These are phyloP conservation scores for Aspergillus conjunctus DNA, from an alignment of 495 filamentous ascomycete species.

Conservation along the genomic window DNA sequence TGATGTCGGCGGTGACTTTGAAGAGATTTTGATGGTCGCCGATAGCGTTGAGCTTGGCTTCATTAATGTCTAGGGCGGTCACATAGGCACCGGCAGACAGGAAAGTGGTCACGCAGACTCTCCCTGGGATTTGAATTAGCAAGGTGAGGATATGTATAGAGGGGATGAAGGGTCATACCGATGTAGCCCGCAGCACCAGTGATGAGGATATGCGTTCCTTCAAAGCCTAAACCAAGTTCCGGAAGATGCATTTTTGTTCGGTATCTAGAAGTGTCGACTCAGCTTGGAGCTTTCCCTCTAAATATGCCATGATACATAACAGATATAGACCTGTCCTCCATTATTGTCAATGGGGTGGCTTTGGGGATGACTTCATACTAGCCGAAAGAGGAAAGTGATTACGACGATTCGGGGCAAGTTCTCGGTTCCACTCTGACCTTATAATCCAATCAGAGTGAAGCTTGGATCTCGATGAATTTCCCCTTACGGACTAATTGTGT, in stretches of 20 bases:
- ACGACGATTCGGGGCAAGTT: not conserved
- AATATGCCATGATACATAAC: not conserved
- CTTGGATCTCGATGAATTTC: not conserved
- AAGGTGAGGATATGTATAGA: not conserved
- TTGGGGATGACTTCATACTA: not conserved
- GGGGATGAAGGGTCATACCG: not conserved
- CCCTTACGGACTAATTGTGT: not conserved
- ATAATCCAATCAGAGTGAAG: not conserved
- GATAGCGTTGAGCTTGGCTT: not conserved
- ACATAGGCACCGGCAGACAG: not conserved
- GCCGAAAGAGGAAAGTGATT: not conserved
- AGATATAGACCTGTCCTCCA: not conserved
- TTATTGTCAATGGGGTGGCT: too few species aligned
- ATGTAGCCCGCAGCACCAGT: not conserved
- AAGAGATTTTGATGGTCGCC: not conserved
- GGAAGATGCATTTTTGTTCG: not conserved
- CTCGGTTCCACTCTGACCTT: not conserved
- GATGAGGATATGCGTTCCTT: not conserved
- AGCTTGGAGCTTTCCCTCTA: not conserved
- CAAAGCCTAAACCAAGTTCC: not conserved
- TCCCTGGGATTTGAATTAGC: slow-evolving; percentile 23
- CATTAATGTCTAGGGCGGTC: not conserved
- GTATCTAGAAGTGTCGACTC: not conserved
- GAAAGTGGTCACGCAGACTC: not conserved
- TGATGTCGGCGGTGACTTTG: not conserved